phyloP scores from a whole-genome alignment of 805 yeast species.

The Myxozyma sirexii region DNA sequence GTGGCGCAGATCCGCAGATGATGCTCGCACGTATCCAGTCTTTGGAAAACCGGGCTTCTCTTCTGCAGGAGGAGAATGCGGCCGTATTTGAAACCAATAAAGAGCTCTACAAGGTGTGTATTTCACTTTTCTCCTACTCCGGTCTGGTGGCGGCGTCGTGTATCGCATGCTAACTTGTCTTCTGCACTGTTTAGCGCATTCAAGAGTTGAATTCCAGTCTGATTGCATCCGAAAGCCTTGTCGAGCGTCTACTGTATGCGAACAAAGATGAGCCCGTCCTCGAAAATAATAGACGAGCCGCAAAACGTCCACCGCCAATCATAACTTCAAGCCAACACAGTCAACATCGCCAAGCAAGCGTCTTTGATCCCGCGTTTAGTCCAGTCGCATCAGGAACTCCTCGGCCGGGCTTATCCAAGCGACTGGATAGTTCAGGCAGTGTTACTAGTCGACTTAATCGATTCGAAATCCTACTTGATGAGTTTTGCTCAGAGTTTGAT shows the following conservation, averaged over 20 bases:
- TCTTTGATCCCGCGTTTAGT: not conserved
- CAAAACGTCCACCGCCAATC: conserved; percentile 4
- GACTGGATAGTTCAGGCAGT: conserved; percentile 8
- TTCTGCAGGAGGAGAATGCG: conserved; percentile 27
- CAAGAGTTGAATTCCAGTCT: conserved; percentile 31
- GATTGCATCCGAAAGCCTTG: conserved; percentile 31
- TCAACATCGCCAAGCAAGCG: not conserved
- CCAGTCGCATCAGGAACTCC: not conserved
- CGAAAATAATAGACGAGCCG: not conserved
- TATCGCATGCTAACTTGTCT: not conserved
- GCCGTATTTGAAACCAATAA: conserved; percentile 22
- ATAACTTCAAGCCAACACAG: not conserved
- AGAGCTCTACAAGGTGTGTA: conserved; percentile 28
- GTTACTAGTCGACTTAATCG: conserved; percentile 26
- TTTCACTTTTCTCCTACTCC: not conserved
- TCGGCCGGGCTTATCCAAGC: not conserved
- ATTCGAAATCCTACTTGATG: conserved; percentile 32
- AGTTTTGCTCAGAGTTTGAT: conserved; percentile 30
- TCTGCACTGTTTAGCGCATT: conserved; percentile 19
- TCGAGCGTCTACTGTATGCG: conserved; percentile 21
- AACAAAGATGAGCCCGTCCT: not conserved
- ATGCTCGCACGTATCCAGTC: conserved; percentile 26
- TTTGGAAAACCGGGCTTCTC: conserved; percentile 23
- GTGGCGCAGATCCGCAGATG: conserved; percentile 9
- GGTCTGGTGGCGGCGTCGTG: not conserved